A percentile compares a stretch with the other conserved stretches of the same genome.
These are phyloP conservation scores for Salix dunnii DNA, from an alignment of 345 rosid genomes.

Conservation along the genomic window DNA sequence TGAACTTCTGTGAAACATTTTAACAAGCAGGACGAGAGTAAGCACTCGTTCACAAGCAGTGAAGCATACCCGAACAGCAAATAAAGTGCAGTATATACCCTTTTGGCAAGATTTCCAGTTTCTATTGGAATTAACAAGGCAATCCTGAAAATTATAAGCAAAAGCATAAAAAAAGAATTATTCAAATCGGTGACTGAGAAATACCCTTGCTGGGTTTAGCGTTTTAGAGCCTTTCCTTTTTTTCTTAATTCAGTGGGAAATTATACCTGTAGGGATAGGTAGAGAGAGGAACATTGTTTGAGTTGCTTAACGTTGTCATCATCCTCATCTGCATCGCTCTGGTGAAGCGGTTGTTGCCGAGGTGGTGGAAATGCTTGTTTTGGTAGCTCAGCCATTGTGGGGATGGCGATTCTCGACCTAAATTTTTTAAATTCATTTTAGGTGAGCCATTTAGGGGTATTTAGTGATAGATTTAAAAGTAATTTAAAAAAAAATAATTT, in stretches of 20 bases:
- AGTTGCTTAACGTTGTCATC: conserved; percentile 92
- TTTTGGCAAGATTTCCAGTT: conserved; percentile 86
- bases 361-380: background rate
- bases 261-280: conserved; percentile 65
- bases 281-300: conserved; percentile 66
- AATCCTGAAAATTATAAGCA: conserved; percentile 45
- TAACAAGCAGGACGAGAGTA: conserved; percentile 1
- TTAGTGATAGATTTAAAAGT: no score
- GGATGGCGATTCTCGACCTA: background rate
- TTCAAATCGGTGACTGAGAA: background rate
- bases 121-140: conserved; percentile 63
- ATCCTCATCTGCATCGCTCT: conserved; percentile 65
- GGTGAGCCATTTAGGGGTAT: no score
- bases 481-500: no score
- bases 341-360: conserved; percentile 38
- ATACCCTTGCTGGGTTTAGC: conserved; percentile 8
- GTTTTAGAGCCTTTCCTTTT: conserved; percentile 2
- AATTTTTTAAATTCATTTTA: no score
- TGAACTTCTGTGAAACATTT: conserved; percentile 45
- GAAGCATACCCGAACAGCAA: background rate
- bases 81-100: conserved; percentile 38
- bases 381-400: background rate
- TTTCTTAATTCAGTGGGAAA: background rate
- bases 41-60: no score
- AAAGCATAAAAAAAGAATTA: background rate